Evolutionary conservation across 148 eudicot species (phyloP), one percentile per base, ranked within the genome.

Genomic region (Spergularia bocconei): DNA sequence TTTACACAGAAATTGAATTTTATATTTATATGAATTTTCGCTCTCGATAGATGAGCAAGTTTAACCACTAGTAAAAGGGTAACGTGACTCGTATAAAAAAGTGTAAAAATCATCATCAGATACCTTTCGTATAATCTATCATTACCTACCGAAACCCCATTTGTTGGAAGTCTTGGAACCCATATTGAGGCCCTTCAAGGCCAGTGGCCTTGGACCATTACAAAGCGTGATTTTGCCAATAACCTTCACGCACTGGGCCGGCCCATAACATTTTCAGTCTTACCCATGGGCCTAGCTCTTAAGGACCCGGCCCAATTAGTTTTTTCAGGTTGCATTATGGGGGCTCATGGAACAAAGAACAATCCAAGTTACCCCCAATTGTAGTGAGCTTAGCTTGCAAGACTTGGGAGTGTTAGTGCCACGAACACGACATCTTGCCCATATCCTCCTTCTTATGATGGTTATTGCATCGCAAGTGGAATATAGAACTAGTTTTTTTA

Each of bases 381-480:
- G 99, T 92, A 53, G 84, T 88, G 79, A 86, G n/a, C n/a, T n/a
- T n/a, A n/a, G 76, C 0, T 78, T 95, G 39, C 99, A 95, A 69
- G 92, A 90, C 10, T 63, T 80, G 8, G 94, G 99, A 14, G 77
- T 95, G 39, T 79, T 92, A 6, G 83, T 95, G 61, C 88, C 96
- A 7, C 82, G 92, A 44, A 21, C 78, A 25, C 84, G 89, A 76
- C 97, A 95, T 44, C 84, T 85, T 0, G 86, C 80, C 0, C 99
- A 95, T 82, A 95, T 59, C 91, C 85, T 16, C 59, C 79, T 0
- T 97, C 97, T 15, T 90, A 86, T 63, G 88, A 92, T 80, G 82
- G 84, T 47, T 95, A 95, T 78, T 95, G 97, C 77, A 95, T 95
- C 55, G 97, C 90, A 54, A 92, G 97, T 66, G 99, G 99, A 11